A percentile compares a stretch with the other conserved stretches of the same genome.
Evolutionary conservation across 176 grass and related monocot species (phyloP).

Genomic region (Musa itinerans): DNA sequence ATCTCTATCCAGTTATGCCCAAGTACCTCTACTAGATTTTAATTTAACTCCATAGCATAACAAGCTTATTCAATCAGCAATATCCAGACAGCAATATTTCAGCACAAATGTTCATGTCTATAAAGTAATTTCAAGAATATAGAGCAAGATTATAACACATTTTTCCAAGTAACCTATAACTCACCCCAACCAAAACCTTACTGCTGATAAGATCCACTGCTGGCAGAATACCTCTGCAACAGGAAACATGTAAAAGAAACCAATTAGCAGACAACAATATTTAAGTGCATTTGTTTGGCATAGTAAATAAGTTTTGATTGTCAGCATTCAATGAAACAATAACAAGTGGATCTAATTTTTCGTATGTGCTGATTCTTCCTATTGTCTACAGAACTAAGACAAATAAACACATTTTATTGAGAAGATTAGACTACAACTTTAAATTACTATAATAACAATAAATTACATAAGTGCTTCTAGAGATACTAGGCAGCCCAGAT

Average conservation of each 20-base stretch:
- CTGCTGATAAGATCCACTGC: constrained; percentile 72
- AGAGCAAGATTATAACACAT: not conserved
- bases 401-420: not conserved
- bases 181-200: constrained; percentile 66
- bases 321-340: not conserved
- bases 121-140: not conserved
- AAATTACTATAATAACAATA: not conserved
- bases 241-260: constrained; percentile 15
- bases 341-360: not conserved
- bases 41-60: too few species aligned
- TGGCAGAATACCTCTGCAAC: constrained; percentile 73
- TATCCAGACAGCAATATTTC: too few species aligned
- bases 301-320: not conserved
- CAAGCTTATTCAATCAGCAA: too few species aligned
- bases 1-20: too few species aligned
- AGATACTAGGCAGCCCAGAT: not conserved
- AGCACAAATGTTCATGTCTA: too few species aligned
- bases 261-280: constrained; percentile 14
- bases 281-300: not conserved
- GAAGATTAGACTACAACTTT: not conserved
- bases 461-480: not conserved
- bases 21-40: too few species aligned
- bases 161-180: not conserved
- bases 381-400: not conserved
- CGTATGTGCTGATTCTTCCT: not conserved